These are phyloP conservation scores for Neofusicoccum ribis DNA, from an alignment of 2,329 filamentous ascomycete genomes.

Conservation along the genomic window DNA sequence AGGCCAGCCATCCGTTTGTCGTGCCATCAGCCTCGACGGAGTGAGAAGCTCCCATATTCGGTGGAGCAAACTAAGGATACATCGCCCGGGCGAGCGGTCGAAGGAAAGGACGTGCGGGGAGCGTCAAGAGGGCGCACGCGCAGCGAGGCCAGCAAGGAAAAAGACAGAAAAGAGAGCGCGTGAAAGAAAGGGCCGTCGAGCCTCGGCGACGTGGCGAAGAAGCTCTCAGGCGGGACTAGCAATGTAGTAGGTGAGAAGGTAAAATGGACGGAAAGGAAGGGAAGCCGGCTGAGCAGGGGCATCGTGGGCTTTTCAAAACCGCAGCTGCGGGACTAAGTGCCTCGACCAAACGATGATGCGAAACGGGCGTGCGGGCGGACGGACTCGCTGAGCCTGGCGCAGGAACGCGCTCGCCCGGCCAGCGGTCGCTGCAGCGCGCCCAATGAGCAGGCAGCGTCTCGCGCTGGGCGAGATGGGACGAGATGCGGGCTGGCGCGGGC, in stretches of 20 bases:
- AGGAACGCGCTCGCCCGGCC: background rate
- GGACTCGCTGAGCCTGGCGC: background rate
- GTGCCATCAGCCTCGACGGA: conserved; percentile 13
- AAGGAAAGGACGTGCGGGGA: background rate
- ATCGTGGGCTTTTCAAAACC: conserved; percentile 19
- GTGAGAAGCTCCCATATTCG: conserved; percentile 14
- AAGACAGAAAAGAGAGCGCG: conserved; percentile 22
- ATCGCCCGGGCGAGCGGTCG: background rate
- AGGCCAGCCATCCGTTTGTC: conserved; percentile 16
- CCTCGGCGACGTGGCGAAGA: background rate
- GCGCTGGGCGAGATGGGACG: background rate
- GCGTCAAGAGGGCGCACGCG: background rate
- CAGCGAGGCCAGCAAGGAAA: conserved; percentile 12
- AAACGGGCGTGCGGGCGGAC: background rate
- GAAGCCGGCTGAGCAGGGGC: conserved; percentile 8
- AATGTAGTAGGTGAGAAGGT: conserved; percentile 9
- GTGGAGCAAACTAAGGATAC: background rate
- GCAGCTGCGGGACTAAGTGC: conserved; percentile 16
- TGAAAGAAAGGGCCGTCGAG: conserved; percentile 20
- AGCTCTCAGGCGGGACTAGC: conserved; percentile 2
- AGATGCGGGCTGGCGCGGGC: background rate
- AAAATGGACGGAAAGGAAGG: conserved; percentile 9
- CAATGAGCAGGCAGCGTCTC: background rate
- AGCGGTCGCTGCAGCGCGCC: background rate
- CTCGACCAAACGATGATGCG: conserved; percentile 15